phyloP scores from a whole-genome alignment of 2,329 filamentous ascomycete species.

The Byssochlamys sp. region DNA sequence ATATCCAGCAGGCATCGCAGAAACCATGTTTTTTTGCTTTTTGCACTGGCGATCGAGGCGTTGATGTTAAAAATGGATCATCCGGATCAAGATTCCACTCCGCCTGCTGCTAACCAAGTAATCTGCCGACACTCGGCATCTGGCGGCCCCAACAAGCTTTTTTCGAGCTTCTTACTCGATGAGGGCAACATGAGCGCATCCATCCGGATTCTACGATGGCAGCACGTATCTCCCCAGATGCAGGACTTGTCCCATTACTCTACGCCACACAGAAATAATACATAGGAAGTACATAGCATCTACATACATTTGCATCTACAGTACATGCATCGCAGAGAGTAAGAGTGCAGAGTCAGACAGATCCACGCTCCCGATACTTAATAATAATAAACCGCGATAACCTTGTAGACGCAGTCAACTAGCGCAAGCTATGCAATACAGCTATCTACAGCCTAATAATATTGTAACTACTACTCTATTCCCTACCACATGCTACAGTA shows the following conservation, averaged over 20 bases:
- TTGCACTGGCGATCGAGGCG: not conserved
- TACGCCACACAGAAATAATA: not conserved
- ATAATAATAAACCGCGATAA: not conserved
- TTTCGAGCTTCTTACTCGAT: not conserved
- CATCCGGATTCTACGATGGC: not conserved
- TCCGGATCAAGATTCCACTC: not conserved
- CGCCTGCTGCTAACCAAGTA: not conserved
- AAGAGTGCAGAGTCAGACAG: not conserved
- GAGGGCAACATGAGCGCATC: not conserved
- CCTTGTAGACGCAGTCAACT: not conserved
- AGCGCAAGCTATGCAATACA: not conserved
- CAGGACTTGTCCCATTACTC: not conserved
- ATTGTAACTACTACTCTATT: not conserved
- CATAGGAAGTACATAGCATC: not conserved
- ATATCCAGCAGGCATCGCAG: not conserved
- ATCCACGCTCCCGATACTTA: not conserved
- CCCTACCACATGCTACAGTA: not conserved
- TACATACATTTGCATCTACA: not conserved
- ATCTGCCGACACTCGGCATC: not conserved
- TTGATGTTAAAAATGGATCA: not conserved
- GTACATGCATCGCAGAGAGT: not conserved
- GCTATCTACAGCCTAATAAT: not conserved
- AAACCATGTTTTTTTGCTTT: not conserved
- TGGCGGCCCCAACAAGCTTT: not conserved
- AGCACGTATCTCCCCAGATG: not conserved